These are phyloP conservation scores for Verbena officinalis DNA, from an alignment of 257 asterid species.

Conservation along the genomic window DNA sequence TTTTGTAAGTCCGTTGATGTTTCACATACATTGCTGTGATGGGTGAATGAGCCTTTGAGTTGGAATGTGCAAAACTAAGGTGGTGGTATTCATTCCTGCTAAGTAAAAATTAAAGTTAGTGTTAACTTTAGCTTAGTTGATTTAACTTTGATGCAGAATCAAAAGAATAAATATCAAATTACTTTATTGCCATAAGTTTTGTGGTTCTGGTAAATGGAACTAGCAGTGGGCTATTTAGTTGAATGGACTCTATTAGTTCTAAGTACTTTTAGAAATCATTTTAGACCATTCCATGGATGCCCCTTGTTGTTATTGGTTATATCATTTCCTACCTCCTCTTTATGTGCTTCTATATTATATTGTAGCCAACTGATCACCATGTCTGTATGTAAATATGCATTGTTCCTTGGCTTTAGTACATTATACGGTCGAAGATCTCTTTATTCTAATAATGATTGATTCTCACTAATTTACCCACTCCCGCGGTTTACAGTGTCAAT, in stretches of 20 bases:
- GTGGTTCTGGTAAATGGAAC: slow-evolving; percentile 1
- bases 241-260: no score
- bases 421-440: background rate
- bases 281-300: no score
- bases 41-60: background rate
- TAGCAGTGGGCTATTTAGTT: background rate
- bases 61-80: background rate
- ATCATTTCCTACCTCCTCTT: no score
- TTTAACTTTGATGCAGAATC: no score
- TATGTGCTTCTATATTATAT: no score
- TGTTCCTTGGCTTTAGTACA: slow-evolving; percentile 9
- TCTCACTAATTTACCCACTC: slow-evolving; percentile 24
- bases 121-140: no score
- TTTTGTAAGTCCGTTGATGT: background rate
- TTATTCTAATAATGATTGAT: slow-evolving; percentile 10
- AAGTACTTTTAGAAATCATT: no score
- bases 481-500: slow-evolving; percentile 63
- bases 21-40: background rate
- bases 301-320: no score
- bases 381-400: background rate
- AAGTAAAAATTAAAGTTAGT: background rate
- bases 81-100: background rate
- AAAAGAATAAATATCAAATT: no score
- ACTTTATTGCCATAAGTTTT: no score
- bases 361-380: no score